These are phyloP conservation scores for Peziza echinospora DNA, from an alignment of 495 filamentous ascomycete genomes.

Conservation along the genomic window DNA sequence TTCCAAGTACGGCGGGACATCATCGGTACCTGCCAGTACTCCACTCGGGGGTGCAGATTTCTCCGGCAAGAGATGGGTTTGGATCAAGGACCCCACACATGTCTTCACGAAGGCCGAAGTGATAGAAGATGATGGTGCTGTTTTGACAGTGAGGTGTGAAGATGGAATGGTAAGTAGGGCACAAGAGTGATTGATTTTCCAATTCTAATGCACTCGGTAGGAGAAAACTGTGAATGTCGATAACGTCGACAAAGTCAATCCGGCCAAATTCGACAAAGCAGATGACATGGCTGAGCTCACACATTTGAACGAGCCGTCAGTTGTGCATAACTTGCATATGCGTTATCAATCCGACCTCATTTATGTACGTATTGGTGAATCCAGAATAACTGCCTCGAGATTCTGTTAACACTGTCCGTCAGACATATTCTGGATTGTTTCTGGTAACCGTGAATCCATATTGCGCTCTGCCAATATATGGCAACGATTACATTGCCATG, in stretches of 20 bases:
- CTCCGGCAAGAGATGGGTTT: conserved; percentile 96
- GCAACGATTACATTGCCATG: conserved; percentile 88
- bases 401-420: too few relatives aligned
- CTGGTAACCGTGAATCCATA: conserved; percentile 96
- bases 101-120: conserved; percentile 89
- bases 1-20: conserved; percentile 26
- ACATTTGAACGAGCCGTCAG: conserved; percentile 90
- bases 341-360: conserved; percentile 90
- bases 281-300: conserved; percentile 99
- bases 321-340: conserved; percentile 88
- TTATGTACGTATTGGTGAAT: conserved; percentile 35
- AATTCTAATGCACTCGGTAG: conserved; percentile 24
- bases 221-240: conserved; percentile 71
- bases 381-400: conserved; percentile 3
- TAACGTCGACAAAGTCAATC: conserved; percentile 93
- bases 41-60: conserved; percentile 71
- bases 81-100: conserved; percentile 65
- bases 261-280: conserved; percentile 96
- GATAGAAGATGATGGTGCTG: conserved; percentile 49
- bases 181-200: too few relatives aligned
- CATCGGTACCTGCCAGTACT: conserved; percentile 55
- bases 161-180: conserved; percentile 56
- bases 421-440: conserved; percentile 94
- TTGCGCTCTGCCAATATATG: conserved; percentile 83
- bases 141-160: conserved; percentile 71